Conservation (phyloP, 2,329 filamentous ascomycete species). For the Domatiomyces globalis region DNA sequence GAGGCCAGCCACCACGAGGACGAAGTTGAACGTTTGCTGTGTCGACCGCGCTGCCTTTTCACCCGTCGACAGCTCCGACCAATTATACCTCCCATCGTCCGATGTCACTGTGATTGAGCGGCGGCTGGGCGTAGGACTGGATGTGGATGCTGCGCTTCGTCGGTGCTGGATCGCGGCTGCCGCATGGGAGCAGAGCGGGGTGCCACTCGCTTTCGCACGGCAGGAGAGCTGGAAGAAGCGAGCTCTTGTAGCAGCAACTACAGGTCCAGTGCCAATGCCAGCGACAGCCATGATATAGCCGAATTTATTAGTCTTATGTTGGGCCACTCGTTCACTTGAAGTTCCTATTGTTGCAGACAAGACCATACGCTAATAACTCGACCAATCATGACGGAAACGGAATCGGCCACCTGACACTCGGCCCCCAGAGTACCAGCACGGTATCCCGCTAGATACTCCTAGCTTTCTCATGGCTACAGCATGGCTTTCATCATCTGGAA, state of each 20-base stretch:
- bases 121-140: slow-evolving; percentile 38
- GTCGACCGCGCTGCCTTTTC: slow-evolving; percentile 78
- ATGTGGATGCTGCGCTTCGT: slow-evolving; percentile 18
- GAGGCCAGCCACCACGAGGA: slow-evolving; percentile 59
- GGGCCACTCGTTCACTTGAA: too few relatives aligned
- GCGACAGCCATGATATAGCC: too few relatives aligned
- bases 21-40: slow-evolving; percentile 81
- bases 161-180: neutral
- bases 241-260: slow-evolving; percentile 4
- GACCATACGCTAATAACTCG: too few relatives aligned
- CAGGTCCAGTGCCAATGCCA: neutral
- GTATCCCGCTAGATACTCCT: too few relatives aligned
- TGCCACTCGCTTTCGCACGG: slow-evolving; percentile 1
- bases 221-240: slow-evolving; percentile 14
- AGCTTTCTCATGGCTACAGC: too few relatives aligned
- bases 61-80: slow-evolving; percentile 56
- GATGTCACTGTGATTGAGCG: slow-evolving; percentile 69
- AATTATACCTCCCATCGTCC: slow-evolving; percentile 69
- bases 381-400: too few relatives aligned
- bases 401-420: too few relatives aligned
- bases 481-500: too few relatives aligned
- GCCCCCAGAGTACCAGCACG: too few relatives aligned
- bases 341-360: too few relatives aligned
- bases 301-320: too few relatives aligned
- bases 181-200: neutral